Evolutionary conservation across 1,284 basidiomycete species (phyloP), one percentile per base, ranked within the genome.

Genomic region (Ceratobasidium sp.): DNA sequence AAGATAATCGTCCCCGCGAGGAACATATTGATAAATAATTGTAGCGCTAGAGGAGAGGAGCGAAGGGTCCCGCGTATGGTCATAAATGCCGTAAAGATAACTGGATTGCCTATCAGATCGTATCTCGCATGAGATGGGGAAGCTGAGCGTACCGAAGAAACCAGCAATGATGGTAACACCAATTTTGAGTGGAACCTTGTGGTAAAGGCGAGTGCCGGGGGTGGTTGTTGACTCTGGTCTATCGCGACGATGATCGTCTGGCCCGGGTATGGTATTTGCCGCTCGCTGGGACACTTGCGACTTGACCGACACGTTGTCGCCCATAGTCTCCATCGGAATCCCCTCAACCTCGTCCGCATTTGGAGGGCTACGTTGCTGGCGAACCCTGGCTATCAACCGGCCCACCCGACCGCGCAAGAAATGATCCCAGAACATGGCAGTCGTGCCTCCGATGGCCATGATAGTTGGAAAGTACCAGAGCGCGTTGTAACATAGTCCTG

Each of bases 1-100:
- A 88, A 88, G 75, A 88, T 87, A 79, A 88, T 86, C 9, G 86
- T 85, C 7, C 85, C 84, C 0, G 84, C 84, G 27, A 85, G 79
- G 64, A 84, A 77, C 80, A 85, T 82, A 76, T 84, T 85, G n/a
- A 80, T 81, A 78, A 84, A 84, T 76, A 85, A 83, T 71, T 84
- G 81, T 6, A 85, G 78, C 1, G 74, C 74, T 8, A 79, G 76
- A 0, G 80, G 79, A 1, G 81, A 79, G 14, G 79, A 69, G 0
- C 75, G 56, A 16, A 84, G 79, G 22, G 79, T 78, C 0, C 81
- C 81, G 19, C 83, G 80, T 2, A 83, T 77, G 19, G 82, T 77
- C 31, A 84, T 78, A 37, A 84, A 78, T 3, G 77, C 76, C 5
- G 82, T 76, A 46, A 84, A 76, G 9, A 83, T 79, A 0, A 76